Base-by-base conservation (phyloP, 2,329 filamentous ascomycete species). In the Aspergillus terreus region DNA sequence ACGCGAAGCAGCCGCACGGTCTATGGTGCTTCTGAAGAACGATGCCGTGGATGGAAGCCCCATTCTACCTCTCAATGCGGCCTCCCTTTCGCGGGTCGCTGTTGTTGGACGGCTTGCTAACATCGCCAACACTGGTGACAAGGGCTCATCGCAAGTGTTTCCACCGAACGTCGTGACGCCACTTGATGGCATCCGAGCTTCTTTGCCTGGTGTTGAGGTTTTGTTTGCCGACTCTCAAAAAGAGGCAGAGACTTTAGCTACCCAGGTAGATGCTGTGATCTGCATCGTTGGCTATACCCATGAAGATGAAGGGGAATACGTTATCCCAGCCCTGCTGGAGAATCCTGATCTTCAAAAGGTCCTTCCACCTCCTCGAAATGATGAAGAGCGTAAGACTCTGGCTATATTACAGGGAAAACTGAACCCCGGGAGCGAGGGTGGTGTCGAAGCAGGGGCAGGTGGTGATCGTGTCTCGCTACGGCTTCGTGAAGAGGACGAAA, bases 281-380 rank as follows among this genome's bases (percentile, higher is more conserved):
- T 53, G 50, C n/a, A 30, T 56, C 12, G 53, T 53, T 9, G 53
- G 53, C 27, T 56, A 53, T 15, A 19, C 32, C 21, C 41, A 40
- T n/a, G 43, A 23, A 32, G 53, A 53, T 7, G 53, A 56, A 42
- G 53, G 53, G n/a, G 53, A 56, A 11, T 56, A 53, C 23, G 47
- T 53, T 25, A 43, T 55, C 4, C 51, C 51, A 6, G 43, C 51
- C 4, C 44, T 53, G 2, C 25, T 47, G 7, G 33, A 49, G 2
- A 41, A 41, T 15, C 46, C 40, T 10, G 32, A 32, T 15, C 46
- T 48, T 17, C 41, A 19, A 2, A 41, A 40, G 11, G 14, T 41
- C 10, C 41, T 52, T 15, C 50, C 46, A 7, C 46, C 50, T 1
- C 6, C 41, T 1, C 47, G 10, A 33, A 49, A 14, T 4, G 40